Base-by-base conservation (phyloP, 2,329 filamentous ascomycete species). In the Penicillium sp. region DNA sequence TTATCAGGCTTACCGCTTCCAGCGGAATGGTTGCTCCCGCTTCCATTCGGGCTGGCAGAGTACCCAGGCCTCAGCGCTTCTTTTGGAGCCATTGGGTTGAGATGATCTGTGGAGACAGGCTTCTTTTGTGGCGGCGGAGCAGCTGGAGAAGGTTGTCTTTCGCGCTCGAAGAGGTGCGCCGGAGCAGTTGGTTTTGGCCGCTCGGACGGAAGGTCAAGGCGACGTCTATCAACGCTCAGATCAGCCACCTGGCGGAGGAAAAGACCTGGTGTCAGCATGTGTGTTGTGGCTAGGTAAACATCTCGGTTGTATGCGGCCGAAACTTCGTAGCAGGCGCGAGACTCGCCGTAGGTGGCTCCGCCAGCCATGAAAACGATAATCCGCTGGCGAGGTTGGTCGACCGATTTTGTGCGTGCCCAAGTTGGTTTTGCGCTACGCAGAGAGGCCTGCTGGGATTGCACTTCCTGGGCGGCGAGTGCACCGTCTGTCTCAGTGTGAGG, bases 351-450 rank as follows among this genome's bases (percentile, higher is more conserved):
- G 0, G 94, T 97, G 18, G 94, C 94, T 42, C 94, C 94, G 45
- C 94, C 94, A 1, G 93, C 94, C 82, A 97, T 88, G 71, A 96
- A 97, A 14, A 97, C 87, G 55, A 99, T 89, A 50, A 97, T 83
- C 48, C 94, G 86, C 71, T 99, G 94, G 49, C 88, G 85, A 60
- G 92, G 95, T 70, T 97, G 93, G 56, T 81, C 84, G 55, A 79
- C 86, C 27, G 86, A 83, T 43, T 91, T 87, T 9, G 89, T 88
- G 49, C 90, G 90, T 2, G 94, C 94, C 94, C 94, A 99, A 40
- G 92, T 96, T 1, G 93, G 94, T 67, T 96, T 95, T 14, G 92
- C 92, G 9, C 90, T 90, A 54, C 94, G 88, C 22, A 99, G 82
- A 13, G 93, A 97, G 11, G 89, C 85, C 60, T 89, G 62, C 46